Percentiles rank a stretch among this genome's conserved stretches.
Conservation (phyloP, 2,329 filamentous ascomycete species). For the Capronia coronata region DNA sequence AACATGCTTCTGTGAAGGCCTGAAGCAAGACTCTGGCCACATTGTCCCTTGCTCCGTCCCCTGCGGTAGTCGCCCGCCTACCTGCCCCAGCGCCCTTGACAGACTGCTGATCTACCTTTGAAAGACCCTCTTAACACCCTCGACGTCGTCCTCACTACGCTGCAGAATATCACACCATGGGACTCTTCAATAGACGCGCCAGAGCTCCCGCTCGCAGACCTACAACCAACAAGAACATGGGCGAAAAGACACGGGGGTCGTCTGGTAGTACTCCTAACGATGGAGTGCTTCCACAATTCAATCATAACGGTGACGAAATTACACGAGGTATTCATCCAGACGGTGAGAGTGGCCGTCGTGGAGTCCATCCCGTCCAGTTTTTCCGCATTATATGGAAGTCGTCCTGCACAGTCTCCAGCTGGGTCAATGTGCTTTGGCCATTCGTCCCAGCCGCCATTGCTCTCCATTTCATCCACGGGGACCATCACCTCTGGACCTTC, state of each 20-base stretch:
- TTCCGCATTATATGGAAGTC: conserved; percentile 58
- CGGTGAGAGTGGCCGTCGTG: conserved; percentile 63
- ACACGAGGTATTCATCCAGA: conserved; percentile 40
- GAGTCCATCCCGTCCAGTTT: conserved; percentile 60
- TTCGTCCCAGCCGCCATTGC: conserved; percentile 65
- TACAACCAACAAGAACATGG: background rate
- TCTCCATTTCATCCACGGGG: conserved; percentile 51
- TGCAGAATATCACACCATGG: conserved; percentile 13
- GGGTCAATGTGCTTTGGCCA: conserved; percentile 68
- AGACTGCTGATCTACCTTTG: too few relatives aligned
- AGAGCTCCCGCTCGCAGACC: background rate
- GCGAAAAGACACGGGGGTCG: conserved; percentile 15
- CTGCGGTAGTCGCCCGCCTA: background rate
- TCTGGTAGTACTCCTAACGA: conserved; percentile 4
- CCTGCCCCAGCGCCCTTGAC: background rate
- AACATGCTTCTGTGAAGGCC: too few relatives aligned
- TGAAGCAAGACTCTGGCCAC: too few relatives aligned
- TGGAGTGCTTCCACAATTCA: conserved; percentile 20
- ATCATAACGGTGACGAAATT: conserved; percentile 30
- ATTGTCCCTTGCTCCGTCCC: too few relatives aligned
- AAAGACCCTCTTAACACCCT: too few relatives aligned
- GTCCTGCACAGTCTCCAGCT: conserved; percentile 55
- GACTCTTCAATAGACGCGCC: conserved; percentile 18
- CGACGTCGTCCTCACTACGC: background rate
- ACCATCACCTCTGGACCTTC: conserved; percentile 60